phyloP scores from a whole-genome alignment of 768 basidiomycete species.

The Lepiota brunneoincarnata region DNA sequence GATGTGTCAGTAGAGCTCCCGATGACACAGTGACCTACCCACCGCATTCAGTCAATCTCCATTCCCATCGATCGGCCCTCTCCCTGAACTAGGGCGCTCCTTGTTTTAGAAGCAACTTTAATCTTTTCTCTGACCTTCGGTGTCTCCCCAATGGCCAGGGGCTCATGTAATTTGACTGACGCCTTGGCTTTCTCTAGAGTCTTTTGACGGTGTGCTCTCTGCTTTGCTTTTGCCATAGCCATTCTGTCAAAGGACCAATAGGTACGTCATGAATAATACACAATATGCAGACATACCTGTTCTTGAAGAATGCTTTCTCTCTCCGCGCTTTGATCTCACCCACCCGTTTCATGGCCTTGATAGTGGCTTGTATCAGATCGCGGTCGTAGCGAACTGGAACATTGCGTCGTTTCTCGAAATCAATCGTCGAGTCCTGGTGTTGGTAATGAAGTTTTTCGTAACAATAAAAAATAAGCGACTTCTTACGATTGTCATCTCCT shows the following conservation, averaged over 20 bases:
- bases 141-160: conserved; percentile 41
- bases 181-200: conserved; percentile 52
- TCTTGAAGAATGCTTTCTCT: conserved; percentile 96
- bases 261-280: not conserved
- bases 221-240: conserved; percentile 78
- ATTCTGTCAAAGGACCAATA: conserved; percentile 51
- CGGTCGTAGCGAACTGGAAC: conserved; percentile 97
- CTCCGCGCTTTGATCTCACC: conserved; percentile 88
- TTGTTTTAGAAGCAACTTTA: conserved; percentile 60
- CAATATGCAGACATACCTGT: conserved; percentile 47
- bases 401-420: conserved; percentile 98
- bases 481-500: conserved; percentile 98
- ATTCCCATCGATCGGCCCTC: conserved; percentile 90
- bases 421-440: conserved; percentile 90
- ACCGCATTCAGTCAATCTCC: conserved; percentile 64
- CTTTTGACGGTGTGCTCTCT: conserved; percentile 70
- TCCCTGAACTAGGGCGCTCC: conserved; percentile 75
- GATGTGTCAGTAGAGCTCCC: not conserved
- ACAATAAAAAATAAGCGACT: not conserved
- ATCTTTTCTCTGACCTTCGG: conserved; percentile 63
- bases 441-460: not conserved
- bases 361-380: conserved; percentile 86
- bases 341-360: conserved; percentile 95
- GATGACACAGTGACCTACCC: not conserved
- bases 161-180: conserved; percentile 66